Evolutionary conservation across 2,329 filamentous ascomycete species (phyloP).

Genomic region (Fusarium pseudonygamai): DNA sequence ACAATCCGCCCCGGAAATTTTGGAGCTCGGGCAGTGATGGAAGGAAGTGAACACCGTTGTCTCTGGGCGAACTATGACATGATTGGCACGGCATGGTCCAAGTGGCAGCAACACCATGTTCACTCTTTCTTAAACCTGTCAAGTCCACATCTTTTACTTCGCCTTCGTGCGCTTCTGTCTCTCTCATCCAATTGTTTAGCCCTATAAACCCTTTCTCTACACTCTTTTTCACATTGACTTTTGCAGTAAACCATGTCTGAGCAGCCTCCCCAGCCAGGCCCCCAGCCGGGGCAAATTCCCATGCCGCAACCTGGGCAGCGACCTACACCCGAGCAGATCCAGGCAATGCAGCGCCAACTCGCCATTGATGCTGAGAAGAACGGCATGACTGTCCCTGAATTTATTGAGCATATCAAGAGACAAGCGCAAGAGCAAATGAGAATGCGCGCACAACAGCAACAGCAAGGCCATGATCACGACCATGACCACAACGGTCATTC

Average conservation of each 20-base stretch:
- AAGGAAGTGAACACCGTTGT: constrained; percentile 52
- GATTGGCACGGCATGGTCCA: constrained; percentile 40
- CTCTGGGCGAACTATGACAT: constrained; percentile 39
- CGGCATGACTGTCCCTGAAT: constrained; percentile 86
- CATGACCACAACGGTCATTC: constrained; percentile 8
- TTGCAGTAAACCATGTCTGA: constrained; percentile 43
- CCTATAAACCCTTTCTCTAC: constrained; percentile 21
- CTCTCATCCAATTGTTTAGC: constrained; percentile 12
- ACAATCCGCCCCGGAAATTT: constrained; percentile 41
- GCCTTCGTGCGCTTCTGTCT: constrained; percentile 20
- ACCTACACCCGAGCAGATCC: constrained; percentile 86
- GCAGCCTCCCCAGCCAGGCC: constrained; percentile 42
- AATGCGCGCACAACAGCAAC: constrained; percentile 56
- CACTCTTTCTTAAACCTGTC: constrained; percentile 29
- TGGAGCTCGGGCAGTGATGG: constrained; percentile 2
- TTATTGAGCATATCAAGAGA: constrained; percentile 74
- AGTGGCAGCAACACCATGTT: constrained; percentile 33
- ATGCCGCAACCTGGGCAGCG: constrained; percentile 54
- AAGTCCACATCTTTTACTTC: constrained; percentile 22
- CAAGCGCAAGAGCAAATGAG: constrained; percentile 62
- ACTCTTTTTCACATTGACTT: constrained; percentile 16
- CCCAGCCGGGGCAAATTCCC: constrained; percentile 44
- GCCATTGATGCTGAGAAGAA: constrained; percentile 83
- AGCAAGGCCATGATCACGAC: constrained; percentile 46
- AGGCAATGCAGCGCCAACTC: constrained; percentile 83